Base-by-base conservation (phyloP, 768 basidiomycete species). In the Lactarius trivialis region DNA sequence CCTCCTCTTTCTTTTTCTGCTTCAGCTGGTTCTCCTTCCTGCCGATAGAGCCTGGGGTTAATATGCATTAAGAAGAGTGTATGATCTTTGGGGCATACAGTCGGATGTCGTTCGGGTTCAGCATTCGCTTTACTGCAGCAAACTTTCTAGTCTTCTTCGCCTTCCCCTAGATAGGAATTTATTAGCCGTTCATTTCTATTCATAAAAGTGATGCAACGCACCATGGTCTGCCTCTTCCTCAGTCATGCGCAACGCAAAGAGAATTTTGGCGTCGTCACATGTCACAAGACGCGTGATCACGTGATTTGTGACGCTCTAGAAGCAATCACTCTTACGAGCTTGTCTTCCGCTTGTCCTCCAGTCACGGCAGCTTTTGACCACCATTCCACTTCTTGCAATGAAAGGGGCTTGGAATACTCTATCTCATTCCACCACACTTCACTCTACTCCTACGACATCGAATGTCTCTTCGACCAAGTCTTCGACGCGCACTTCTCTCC, bases 141-240 rank as follows among this genome's bases (percentile, higher is more conserved):
- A 98, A 98, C 73, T 96, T 96, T 74, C 94, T 82, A 1, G 93
- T 95, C 73, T 93, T 96, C 74, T 92, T 93, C 32, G 91, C 91
- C 75, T 85, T 93, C 14, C 85, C 91, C 94, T 97, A 65, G 5
- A 49, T 34, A 21, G 12, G 8, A 37, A 1, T 28, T 36, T 28
- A 37, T 26, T 26, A 30, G 30, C 30, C 6, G 9, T 8, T 26
- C 21, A 8, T 26, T 11, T 39, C 8, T 54, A 9, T 45, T 21
- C 33, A 15, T n/a, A 54, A 34, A 37, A 4, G 39, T 6, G 39
- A 41, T 7, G 41, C 33, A 24, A 62, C 60, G 26, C 41, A 62
- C 64, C 64, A 65, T 65, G 1, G 33, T 55, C 54, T 24, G 12
- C n/a, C n/a, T n/a, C n/a, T n/a, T n/a, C n/a, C n/a, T n/a, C n/a